Base-by-base conservation (phyloP, 805 yeast species). In the Nakazawaea ernobii region DNA sequence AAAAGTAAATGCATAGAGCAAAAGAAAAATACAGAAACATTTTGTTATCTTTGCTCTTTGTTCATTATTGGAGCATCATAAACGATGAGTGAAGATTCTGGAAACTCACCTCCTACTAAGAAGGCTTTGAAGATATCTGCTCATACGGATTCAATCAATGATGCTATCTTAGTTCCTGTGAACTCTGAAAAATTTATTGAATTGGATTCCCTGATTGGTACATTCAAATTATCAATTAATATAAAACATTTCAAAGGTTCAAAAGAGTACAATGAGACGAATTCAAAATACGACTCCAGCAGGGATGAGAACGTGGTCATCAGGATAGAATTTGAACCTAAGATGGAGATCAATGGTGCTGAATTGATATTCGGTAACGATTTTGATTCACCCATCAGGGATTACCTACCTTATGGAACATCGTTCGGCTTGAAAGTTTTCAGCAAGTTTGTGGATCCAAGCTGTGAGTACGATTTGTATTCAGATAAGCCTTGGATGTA, bases 291-390 rank as follows among this genome's bases (percentile, higher is more conserved):
- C 20, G 32, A 39, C 9, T 33, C 38, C 11, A 32, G 11, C 9
- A 17, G 8, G 3, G 43, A 39, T 9, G 42, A 42, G 14, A 48
- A 48, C 35, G 6, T 48, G 13, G 67, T 75, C 32, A 57, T 74
- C 44, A 68, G 68, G 56, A 55, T 73, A 49, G 42, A 57, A 46
- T 69, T 77, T 50, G 63, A 56, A 9, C 84, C 83, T 38, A 63
- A 56, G 9, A 47, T 50, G 4, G 67, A 65, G 17, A 62, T 81
- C n/a, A 56, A 55, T 15, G 86, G 85, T 2, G 68, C 74, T 37
- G 70, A 72, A n/a, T 62, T 84, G 36, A 49, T 78, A n/a, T 83
- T 79, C 64, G 90, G 90, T 1, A 84, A 84, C 57, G 89, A 84
- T 55, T 80, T 81, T 58, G 77, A 73, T 8, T 58, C 67, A n/a